Percentiles rank a stretch among this genome's conserved stretches.
Conservation (phyloP, 176 grass and related monocot species). For the Bonia amplexicaulis region DNA sequence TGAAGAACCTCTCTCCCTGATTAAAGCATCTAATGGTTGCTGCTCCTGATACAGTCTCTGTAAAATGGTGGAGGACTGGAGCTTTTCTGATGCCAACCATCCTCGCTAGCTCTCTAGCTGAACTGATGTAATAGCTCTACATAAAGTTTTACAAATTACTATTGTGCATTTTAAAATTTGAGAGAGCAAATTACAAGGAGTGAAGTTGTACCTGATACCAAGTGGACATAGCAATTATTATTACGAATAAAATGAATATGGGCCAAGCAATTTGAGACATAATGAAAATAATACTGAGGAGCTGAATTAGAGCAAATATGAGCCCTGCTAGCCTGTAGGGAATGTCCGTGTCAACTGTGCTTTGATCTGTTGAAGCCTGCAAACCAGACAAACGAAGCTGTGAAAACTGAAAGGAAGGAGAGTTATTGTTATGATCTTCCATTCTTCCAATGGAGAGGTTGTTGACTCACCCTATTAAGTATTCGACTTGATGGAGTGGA, state of each 20-base stretch:
- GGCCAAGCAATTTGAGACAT: constrained; percentile 94
- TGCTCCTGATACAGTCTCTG: constrained; percentile 75
- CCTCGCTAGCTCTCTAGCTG: constrained; percentile 82
- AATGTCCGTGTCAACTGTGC: constrained; percentile 79
- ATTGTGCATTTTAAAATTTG: neutral
- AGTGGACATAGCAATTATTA: constrained; percentile 60
- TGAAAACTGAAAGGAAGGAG: neutral
- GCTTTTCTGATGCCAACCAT: constrained; percentile 89
- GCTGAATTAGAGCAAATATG: constrained; percentile 81
- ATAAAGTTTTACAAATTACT: constrained; percentile 31
- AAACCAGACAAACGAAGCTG: constrained; percentile 17
- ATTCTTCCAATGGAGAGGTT: neutral
- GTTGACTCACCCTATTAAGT: constrained; percentile 72
- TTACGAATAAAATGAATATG: constrained; percentile 71
- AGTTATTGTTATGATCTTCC: neutral
- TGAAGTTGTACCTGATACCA: constrained; percentile 74
- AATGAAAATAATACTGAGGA: constrained; percentile 71
- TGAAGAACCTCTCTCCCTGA: constrained; percentile 62
- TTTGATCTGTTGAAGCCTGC: constrained; percentile 87
- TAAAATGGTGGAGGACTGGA: constrained; percentile 86
- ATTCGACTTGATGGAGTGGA: constrained; percentile 76
- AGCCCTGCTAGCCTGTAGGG: constrained; percentile 87
- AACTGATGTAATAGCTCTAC: constrained; percentile 77
- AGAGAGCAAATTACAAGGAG: neutral
- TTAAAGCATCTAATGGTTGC: constrained; percentile 83